phyloP scores from a whole-genome alignment of 805 yeast genomes.

The Dipodascus albidus region DNA sequence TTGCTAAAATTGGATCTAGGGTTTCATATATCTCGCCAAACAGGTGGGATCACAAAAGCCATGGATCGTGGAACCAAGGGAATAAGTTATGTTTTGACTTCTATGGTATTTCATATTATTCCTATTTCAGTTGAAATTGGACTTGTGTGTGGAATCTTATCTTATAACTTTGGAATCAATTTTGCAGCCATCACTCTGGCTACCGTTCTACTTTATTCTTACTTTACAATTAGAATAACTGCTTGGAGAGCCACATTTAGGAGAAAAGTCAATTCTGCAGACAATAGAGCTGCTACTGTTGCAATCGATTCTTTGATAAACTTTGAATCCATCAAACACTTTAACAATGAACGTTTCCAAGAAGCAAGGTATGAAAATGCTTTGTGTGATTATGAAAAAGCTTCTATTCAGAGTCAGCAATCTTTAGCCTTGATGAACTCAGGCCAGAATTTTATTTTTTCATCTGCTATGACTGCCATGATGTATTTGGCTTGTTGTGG shows the following conservation, averaged over 20 bases:
- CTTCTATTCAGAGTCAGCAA: constrained; percentile 58
- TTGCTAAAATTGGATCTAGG: constrained; percentile 73
- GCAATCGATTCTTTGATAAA: constrained; percentile 91
- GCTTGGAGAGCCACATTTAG: constrained; percentile 94
- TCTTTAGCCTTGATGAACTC: constrained; percentile 63
- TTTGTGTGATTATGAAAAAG: constrained; percentile 58
- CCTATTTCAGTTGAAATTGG: constrained; percentile 89
- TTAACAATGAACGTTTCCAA: constrained; percentile 80
- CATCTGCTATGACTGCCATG: constrained; percentile 87
- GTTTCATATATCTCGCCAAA: constrained; percentile 83
- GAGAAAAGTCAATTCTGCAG: constrained; percentile 82
- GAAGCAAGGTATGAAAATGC: constrained; percentile 67
- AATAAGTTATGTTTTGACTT: constrained; percentile 80
- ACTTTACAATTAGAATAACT: constrained; percentile 84
- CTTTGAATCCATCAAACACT: constrained; percentile 88
- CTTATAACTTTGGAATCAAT: constrained; percentile 80
- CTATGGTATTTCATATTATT: constrained; percentile 92
- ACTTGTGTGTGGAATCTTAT: constrained; percentile 85
- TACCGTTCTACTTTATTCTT: constrained; percentile 82
- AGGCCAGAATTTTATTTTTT: constrained; percentile 71
- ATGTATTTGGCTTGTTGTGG: constrained; percentile 98
- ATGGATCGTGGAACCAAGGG: constrained; percentile 98
- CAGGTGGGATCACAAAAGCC: constrained; percentile 93
- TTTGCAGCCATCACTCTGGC: constrained; percentile 82
- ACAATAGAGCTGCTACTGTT: constrained; percentile 88